These are phyloP conservation scores for Fusarium sp. DNA, from an alignment of 2,329 filamentous ascomycete genomes.

Conservation along the genomic window DNA sequence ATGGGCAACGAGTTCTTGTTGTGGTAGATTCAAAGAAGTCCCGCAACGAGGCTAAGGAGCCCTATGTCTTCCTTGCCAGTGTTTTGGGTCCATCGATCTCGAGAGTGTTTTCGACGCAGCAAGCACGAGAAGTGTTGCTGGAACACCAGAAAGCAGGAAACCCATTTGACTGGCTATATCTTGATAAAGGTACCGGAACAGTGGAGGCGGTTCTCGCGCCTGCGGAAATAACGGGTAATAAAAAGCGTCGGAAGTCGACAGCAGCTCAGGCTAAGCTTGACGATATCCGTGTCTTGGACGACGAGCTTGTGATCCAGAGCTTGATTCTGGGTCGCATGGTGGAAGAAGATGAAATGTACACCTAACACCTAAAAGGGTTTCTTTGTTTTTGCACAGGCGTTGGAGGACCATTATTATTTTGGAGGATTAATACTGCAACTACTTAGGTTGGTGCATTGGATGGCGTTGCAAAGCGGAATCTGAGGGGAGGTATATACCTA, in stretches of 20 bases:
- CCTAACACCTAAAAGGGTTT: conserved; percentile 5
- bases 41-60: conserved; percentile 71
- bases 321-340: conserved; percentile 85
- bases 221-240: conserved; percentile 45
- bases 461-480: conserved; percentile 29
- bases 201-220: conserved; percentile 60
- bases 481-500: conserved; percentile 4
- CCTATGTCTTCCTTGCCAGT: conserved; percentile 83
- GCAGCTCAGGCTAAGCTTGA: conserved; percentile 51
- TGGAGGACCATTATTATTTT: conserved; percentile 28
- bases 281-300: conserved; percentile 75
- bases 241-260: conserved; percentile 55
- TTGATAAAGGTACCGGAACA: conserved; percentile 72
- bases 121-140: conserved; percentile 70
- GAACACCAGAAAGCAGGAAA: conserved; percentile 59
- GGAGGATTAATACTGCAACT: conserved; percentile 8
- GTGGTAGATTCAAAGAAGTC: conserved; percentile 70
- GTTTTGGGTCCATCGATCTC: conserved; percentile 80
- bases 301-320: conserved; percentile 93
- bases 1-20: conserved; percentile 74
- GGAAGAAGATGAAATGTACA: conserved; percentile 64
- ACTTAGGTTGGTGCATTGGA: conserved; percentile 23
- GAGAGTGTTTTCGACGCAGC: conserved; percentile 71
- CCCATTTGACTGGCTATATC: conserved; percentile 81
- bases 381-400: conserved; percentile 20